Conservation (phyloP, 2,329 filamentous ascomycete species). For the Metarhizium robertsii region DNA sequence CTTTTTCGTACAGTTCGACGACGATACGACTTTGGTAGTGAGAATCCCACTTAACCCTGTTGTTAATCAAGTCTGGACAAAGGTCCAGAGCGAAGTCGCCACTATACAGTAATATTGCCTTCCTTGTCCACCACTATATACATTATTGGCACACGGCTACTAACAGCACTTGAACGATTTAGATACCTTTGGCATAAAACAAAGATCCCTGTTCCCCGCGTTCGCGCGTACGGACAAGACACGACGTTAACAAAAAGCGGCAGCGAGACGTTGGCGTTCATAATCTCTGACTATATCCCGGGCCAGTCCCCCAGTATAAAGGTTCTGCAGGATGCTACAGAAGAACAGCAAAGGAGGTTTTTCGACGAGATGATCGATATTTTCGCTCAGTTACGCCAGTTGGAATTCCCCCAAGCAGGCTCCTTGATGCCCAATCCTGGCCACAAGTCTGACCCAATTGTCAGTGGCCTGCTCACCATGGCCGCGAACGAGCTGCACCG, state of each 20-base stretch:
- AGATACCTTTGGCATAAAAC: slow-evolving; percentile 13
- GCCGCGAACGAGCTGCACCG: slow-evolving; percentile 7
- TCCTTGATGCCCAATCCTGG: slow-evolving; percentile 13
- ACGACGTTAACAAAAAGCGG: background rate
- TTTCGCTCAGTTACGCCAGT: slow-evolving; percentile 12
- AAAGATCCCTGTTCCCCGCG: slow-evolving; percentile 12
- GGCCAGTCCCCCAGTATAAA: slow-evolving; percentile 10
- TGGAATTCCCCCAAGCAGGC: slow-evolving; percentile 14
- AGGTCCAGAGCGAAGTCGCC: background rate
- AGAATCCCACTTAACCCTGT: background rate
- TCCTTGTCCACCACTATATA: background rate
- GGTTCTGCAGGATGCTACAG: slow-evolving; percentile 3
- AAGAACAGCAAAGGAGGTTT: slow-evolving; percentile 9
- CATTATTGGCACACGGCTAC: background rate
- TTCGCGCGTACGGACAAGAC: slow-evolving; percentile 11
- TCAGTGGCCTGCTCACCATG: slow-evolving; percentile 10
- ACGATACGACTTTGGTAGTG: background rate
- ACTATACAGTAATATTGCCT: background rate
- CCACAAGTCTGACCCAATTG: slow-evolving; percentile 8
- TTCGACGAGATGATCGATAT: slow-evolving; percentile 15
- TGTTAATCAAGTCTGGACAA: background rate
- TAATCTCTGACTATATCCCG: background rate
- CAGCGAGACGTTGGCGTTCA: background rate
- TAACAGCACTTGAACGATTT: background rate
- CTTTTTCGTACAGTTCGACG: slow-evolving; percentile 11